Conservation (phyloP, 2,329 filamentous ascomycete genomes). For the Cylindrodendrum hubeiense region DNA sequence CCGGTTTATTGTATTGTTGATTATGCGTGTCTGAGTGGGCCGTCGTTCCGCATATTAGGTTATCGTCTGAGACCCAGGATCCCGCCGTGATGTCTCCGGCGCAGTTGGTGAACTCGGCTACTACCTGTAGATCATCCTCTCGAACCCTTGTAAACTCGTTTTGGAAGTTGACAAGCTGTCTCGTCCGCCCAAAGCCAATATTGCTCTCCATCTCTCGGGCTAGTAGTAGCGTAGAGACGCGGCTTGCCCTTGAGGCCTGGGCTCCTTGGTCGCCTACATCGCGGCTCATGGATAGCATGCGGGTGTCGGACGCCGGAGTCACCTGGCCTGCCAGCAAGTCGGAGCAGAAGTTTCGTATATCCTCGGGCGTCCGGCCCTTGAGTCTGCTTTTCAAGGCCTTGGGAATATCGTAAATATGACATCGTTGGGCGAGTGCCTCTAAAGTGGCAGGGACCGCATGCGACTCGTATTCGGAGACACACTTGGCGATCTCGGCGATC, state of each 20-base stretch:
- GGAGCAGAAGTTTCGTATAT: conserved; percentile 48
- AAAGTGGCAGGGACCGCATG: conserved; percentile 29
- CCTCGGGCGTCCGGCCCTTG: conserved; percentile 41
- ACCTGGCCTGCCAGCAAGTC: conserved; percentile 45
- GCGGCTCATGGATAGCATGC: conserved; percentile 44
- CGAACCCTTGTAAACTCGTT: conserved; percentile 57
- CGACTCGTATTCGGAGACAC: conserved; percentile 33
- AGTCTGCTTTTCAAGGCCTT: conserved; percentile 38
- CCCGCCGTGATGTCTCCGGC: conserved; percentile 72
- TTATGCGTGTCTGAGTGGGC: conserved; percentile 73
- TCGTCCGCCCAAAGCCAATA: conserved; percentile 55
- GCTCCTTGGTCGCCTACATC: conserved; percentile 24
- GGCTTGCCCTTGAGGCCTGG: conserved; percentile 31
- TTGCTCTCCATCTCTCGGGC: conserved; percentile 64
- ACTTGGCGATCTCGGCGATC: conserved; percentile 43
- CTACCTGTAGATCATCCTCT: conserved; percentile 65
- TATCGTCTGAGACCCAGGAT: conserved; percentile 66
- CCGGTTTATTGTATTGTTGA: conserved; percentile 75
- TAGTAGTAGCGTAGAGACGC: conserved; percentile 58
- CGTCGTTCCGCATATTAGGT: conserved; percentile 72
- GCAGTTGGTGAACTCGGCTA: conserved; percentile 70
- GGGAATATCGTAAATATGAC: conserved; percentile 38
- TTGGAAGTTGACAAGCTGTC: conserved; percentile 58
- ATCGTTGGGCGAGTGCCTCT: conserved; percentile 36
- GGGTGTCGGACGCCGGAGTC: conserved; percentile 19